Evolutionary conservation across 2,329 filamentous ascomycete species (phyloP).

Genomic region (Chaetomium sp.): DNA sequence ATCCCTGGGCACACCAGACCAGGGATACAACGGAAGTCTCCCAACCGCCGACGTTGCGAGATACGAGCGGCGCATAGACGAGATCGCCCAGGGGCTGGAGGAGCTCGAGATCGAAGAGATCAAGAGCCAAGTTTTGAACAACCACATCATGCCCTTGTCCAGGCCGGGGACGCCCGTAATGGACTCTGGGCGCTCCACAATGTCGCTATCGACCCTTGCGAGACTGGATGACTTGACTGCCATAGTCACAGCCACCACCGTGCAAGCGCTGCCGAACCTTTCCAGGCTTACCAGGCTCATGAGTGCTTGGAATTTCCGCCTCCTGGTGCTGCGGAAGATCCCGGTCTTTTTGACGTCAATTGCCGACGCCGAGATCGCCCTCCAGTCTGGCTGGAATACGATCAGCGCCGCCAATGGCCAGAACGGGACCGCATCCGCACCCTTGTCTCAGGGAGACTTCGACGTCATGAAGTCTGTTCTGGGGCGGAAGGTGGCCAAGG

Average conservation of each 20-base stretch:
- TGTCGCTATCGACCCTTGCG: conserved; percentile 57
- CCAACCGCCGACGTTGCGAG: conserved; percentile 62
- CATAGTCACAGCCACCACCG: conserved; percentile 83
- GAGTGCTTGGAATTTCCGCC: conserved; percentile 73
- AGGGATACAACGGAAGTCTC: conserved; percentile 69
- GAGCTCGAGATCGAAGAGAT: conserved; percentile 79
- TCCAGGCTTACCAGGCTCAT: conserved; percentile 74
- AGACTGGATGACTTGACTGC: conserved; percentile 88
- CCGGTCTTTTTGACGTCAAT: conserved; percentile 69
- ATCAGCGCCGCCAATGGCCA: conserved; percentile 42
- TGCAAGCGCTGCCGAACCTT: conserved; percentile 84
- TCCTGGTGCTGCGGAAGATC: conserved; percentile 73
- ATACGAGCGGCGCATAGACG: conserved; percentile 73
- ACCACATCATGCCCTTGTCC: conserved; percentile 69
- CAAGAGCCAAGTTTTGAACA: conserved; percentile 82
- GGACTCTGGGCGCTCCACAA: conserved; percentile 47
- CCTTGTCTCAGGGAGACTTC: conserved; percentile 51
- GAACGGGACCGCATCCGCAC: conserved; percentile 33
- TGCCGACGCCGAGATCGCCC: conserved; percentile 64
- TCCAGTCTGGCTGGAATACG: conserved; percentile 67
- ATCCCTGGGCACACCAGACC: conserved; percentile 25
- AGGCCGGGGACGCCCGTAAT: conserved; percentile 53
- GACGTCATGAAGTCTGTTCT: conserved; percentile 64
- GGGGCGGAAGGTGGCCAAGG: conserved; percentile 66
- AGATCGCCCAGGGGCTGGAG: conserved; percentile 71